These are phyloP conservation scores for Cryptococcus deneoformans DNA, from an alignment of 1,284 basidiomycete genomes.

Conservation along the genomic window DNA sequence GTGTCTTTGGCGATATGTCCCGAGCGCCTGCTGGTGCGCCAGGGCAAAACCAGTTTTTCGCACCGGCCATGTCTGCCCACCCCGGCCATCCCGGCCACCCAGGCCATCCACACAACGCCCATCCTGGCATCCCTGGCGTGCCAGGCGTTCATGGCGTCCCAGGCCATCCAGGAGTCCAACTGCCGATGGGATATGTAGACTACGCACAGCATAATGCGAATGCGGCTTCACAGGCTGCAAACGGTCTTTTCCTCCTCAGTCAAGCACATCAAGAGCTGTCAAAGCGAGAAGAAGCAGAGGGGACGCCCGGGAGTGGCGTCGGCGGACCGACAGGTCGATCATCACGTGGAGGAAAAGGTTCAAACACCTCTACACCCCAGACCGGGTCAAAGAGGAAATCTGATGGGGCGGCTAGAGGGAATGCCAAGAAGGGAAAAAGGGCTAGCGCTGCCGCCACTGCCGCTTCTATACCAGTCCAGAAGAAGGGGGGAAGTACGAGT, in stretches of 20 bases:
- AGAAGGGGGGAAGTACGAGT: slow-evolving; percentile 57
- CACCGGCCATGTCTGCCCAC: slow-evolving; percentile 17
- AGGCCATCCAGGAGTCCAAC: background rate
- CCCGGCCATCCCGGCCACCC: slow-evolving; percentile 6
- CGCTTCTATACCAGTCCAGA: slow-evolving; percentile 17
- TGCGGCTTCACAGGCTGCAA: slow-evolving; percentile 61
- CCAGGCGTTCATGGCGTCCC: slow-evolving; percentile 10
- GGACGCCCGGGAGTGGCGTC: background rate
- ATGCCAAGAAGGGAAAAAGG: slow-evolving; percentile 87
- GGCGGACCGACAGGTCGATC: slow-evolving; percentile 6
- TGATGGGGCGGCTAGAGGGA: slow-evolving; percentile 14
- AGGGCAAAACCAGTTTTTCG: slow-evolving; percentile 11
- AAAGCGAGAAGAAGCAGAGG: slow-evolving; percentile 72
- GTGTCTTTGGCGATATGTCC: slow-evolving; percentile 58
- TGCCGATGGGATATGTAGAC: slow-evolving; percentile 27
- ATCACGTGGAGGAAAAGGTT: slow-evolving; percentile 2
- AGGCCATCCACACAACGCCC: background rate
- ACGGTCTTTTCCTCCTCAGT: slow-evolving; percentile 86
- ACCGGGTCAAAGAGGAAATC: background rate
- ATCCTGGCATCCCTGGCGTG: background rate
- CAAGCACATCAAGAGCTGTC: slow-evolving; percentile 94
- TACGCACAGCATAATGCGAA: slow-evolving; percentile 47
- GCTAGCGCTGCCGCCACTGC: slow-evolving; percentile 6
- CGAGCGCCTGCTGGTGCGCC: slow-evolving; percentile 9
- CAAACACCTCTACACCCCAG: background rate